Conservation (phyloP, 148 eudicot species). For the Heliamphora exappendiculata region DNA sequence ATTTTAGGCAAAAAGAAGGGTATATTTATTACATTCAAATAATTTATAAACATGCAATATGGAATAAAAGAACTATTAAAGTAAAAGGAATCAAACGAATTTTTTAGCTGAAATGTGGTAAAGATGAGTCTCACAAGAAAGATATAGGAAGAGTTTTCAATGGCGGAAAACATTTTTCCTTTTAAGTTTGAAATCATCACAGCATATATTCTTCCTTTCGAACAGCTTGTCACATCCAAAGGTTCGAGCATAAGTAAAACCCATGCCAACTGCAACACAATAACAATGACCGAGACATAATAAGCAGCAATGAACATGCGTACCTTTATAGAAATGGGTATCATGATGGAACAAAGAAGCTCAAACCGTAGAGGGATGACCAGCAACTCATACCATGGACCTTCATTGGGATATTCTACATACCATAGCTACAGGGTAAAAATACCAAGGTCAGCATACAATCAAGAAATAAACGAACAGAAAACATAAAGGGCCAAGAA, state of each 20-base stretch:
- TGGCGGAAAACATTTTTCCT: too few species aligned
- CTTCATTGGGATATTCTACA: slow-evolving; percentile 73
- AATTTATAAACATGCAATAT: too few species aligned
- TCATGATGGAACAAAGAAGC: slow-evolving; percentile 98
- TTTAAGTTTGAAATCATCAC: too few species aligned
- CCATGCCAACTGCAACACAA: neutral
- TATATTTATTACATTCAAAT: neutral
- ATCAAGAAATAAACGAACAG: slow-evolving; percentile 7
- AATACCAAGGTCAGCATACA: slow-evolving; percentile 7
- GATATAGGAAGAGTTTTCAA: too few species aligned
- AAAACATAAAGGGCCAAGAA: slow-evolving; percentile 3
- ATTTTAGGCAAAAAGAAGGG: neutral
- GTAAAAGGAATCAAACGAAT: too few species aligned
- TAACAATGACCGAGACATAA: neutral
- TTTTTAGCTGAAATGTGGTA: too few species aligned
- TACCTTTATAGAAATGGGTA: slow-evolving; percentile 98
- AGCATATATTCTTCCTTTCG: neutral
- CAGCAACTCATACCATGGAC: slow-evolving; percentile 93
- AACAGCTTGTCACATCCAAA: neutral
- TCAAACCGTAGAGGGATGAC: slow-evolving; percentile 93
- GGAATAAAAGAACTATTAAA: too few species aligned
- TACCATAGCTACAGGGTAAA: slow-evolving; percentile 79
- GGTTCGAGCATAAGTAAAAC: neutral
- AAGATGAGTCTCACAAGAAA: too few species aligned
- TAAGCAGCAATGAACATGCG: slow-evolving; percentile 1